Conservation (phyloP, 2,329 filamentous ascomycete species). For the Laburnicola sp. region DNA sequence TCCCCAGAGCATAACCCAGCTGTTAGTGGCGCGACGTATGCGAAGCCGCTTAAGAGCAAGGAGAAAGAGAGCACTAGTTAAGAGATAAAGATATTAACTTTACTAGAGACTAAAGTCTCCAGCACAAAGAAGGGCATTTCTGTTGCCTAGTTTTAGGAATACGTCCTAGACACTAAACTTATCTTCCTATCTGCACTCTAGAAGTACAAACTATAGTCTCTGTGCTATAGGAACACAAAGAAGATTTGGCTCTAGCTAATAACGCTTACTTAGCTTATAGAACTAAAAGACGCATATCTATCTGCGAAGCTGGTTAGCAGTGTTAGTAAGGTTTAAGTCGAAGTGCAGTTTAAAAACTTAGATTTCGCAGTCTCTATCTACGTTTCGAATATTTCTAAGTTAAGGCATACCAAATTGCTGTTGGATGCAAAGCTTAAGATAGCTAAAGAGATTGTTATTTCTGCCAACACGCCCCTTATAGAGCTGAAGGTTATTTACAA, state of each 20-base stretch:
- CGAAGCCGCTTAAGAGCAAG: too few species aligned
- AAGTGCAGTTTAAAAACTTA: conserved; percentile 94
- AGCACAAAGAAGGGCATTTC: conserved; percentile 55
- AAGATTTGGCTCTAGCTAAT: conserved; percentile 92
- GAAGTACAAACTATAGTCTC: conserved; percentile 74
- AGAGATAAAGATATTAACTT: conserved; percentile 56
- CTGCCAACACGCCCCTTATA: conserved; percentile 86
- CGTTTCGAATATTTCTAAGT: conserved; percentile 85
- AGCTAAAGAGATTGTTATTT: conserved; percentile 66
- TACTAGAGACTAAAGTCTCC: conserved; percentile 45
- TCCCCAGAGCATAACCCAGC: conserved; percentile 21
- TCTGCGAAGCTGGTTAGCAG: conserved; percentile 91
- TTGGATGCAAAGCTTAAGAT: conserved; percentile 31
- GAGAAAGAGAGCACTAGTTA: conserved; percentile 22
- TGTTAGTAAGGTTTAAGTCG: conserved; percentile 94
- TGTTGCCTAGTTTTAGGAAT: conserved; percentile 82
- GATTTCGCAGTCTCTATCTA: conserved; percentile 88
- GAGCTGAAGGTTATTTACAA: conserved; percentile 84
- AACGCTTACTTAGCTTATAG: conserved; percentile 80
- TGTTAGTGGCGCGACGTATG: conserved; percentile 31
- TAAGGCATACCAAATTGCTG: conserved; percentile 63
- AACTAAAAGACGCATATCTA: too few species aligned
- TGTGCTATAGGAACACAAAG: conserved; percentile 88
- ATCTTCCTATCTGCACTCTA: conserved; percentile 89
- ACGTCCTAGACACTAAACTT: conserved; percentile 85